Percentiles rank a stretch among this genome's conserved stretches.
Evolutionary conservation across 2,329 filamentous ascomycete species (phyloP).

Genomic region (Xylaria digitata): DNA sequence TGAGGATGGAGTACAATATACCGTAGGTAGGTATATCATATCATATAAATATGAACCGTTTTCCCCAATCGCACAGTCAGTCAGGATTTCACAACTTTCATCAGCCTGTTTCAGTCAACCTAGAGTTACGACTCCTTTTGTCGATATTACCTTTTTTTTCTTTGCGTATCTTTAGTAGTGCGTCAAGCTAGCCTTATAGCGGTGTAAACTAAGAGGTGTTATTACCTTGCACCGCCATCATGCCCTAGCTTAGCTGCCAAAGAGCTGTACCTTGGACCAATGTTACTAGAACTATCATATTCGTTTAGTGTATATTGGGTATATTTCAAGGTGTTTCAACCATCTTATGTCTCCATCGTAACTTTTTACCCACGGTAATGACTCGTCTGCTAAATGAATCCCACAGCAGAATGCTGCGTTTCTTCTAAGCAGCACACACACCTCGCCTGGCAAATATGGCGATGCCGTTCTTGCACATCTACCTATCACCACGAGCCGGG

Average conservation of each 20-base stretch:
- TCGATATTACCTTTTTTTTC: background rate
- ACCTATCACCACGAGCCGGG: constrained; percentile 8
- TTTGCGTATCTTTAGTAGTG: background rate
- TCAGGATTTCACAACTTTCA: constrained; percentile 1
- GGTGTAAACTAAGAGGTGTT: constrained; percentile 24
- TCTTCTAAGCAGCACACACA: background rate
- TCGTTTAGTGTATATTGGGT: background rate
- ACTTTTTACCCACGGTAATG: too few species aligned
- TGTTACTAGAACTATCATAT: background rate
- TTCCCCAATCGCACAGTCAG: background rate
- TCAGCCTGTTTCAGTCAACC: background rate
- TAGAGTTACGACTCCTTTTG: background rate
- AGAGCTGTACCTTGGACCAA: constrained; percentile 9
- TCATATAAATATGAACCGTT: background rate
- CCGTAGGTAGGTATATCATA: too few species aligned
- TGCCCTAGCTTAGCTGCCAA: constrained; percentile 21
- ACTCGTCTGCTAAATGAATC: too few species aligned
- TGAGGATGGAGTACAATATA: too few species aligned
- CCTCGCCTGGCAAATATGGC: background rate
- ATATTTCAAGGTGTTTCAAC: background rate
- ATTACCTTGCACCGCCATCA: background rate
- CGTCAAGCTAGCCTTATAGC: constrained; percentile 11
- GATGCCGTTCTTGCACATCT: constrained; percentile 2
- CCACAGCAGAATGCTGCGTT: background rate
- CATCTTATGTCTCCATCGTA: too few species aligned